Percentiles rank a stretch among this genome's conserved stretches.
Conservation (phyloP, 1,284 basidiomycete genomes). For the Ceratobasidium sp. region DNA sequence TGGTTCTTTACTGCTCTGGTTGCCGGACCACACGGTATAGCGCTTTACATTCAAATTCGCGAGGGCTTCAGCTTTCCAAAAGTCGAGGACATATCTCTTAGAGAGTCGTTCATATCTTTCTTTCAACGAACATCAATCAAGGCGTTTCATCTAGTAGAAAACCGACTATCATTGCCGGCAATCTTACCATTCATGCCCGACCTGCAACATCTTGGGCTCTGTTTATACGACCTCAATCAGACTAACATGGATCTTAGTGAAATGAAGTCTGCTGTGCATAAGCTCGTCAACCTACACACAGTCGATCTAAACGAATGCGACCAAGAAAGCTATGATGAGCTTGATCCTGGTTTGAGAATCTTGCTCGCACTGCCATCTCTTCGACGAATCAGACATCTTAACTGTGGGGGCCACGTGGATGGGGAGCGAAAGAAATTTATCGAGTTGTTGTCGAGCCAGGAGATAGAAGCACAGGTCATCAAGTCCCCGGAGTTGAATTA, state of each 20-base stretch:
- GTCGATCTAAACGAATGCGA: constrained; percentile 22
- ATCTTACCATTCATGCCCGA: neutral
- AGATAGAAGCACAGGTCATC: neutral
- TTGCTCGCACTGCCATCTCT: constrained; percentile 16
- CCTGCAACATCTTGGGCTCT: neutral
- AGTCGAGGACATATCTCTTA: too few relatives aligned
- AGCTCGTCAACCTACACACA: constrained; percentile 9
- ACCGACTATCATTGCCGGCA: neutral
- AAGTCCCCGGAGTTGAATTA: neutral
- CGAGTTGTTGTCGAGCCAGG: neutral
- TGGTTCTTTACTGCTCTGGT: neutral
- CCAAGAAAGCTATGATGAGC: neutral
- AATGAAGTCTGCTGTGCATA: neutral
- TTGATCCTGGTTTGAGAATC: neutral
- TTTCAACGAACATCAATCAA: constrained; percentile 7
- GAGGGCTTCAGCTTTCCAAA: neutral
- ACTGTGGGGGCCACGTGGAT: neutral
- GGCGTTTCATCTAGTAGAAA: neutral
- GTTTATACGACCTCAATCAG: neutral
- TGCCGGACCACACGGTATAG: neutral
- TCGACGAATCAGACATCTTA: neutral
- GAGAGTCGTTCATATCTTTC: neutral
- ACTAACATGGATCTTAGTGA: neutral
- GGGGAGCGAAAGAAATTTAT: neutral
- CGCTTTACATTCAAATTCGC: neutral